A percentile compares a stretch with the other conserved stretches of the same genome.
These are phyloP conservation scores for Neurospora hispaniola DNA, from an alignment of 495 filamentous ascomycete genomes.

Conservation along the genomic window DNA sequence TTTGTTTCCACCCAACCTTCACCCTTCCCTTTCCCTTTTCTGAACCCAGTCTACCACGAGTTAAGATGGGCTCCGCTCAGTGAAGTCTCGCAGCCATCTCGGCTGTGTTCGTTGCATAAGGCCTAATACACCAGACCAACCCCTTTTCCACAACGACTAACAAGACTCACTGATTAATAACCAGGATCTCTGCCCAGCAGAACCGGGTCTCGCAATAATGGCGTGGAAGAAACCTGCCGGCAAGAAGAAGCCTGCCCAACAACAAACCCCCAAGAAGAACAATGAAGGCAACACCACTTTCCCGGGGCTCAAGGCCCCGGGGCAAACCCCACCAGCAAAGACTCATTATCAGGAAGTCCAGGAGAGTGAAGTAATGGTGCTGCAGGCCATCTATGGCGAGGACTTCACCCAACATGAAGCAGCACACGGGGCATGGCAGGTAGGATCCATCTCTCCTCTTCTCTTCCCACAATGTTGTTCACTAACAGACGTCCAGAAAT, in stretches of 20 bases:
- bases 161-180: not conserved
- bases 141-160: not conserved
- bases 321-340: conserved; percentile 20
- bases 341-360: conserved; percentile 78
- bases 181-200: not conserved
- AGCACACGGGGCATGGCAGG: conserved; percentile 78
- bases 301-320: conserved; percentile 31
- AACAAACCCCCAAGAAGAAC: conserved; percentile 19
- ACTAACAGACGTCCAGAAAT: conserved; percentile 43
- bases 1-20: not conserved
- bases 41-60: not conserved
- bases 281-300: conserved; percentile 26
- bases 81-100: conserved; percentile 19
- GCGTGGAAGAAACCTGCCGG: conserved; percentile 31
- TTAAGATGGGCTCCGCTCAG: conserved; percentile 18
- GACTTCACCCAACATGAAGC: conserved; percentile 69
- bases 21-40: not conserved
- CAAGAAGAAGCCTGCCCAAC: conserved; percentile 29
- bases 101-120: conserved; percentile 14
- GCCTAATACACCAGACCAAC: not conserved
- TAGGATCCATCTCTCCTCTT: conserved; percentile 21
- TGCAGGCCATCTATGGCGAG: conserved; percentile 85
- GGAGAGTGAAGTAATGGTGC: conserved; percentile 74
- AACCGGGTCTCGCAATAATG: conserved; percentile 29
- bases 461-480: not conserved